Evolutionary conservation across 192 early-diverging fungal species (phyloP), one percentile per base, ranked within the genome.

Genomic region (Gryganskiella cystojenkinii): DNA sequence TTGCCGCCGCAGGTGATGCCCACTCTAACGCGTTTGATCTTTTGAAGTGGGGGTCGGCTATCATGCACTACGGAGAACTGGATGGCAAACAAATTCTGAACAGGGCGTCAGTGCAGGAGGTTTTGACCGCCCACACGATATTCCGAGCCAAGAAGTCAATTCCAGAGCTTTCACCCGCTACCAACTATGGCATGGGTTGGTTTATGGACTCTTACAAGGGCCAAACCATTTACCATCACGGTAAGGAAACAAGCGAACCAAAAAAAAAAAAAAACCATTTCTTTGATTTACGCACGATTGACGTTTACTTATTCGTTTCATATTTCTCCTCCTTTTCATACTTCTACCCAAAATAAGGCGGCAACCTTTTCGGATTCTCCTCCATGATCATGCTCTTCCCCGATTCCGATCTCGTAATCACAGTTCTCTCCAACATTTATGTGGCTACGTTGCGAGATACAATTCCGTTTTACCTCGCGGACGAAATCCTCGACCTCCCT

Each of bases 61-160:
- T 71, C 43, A 27, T 71, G 33, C 8, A 49, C 7, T 25, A 56
- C 19, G 70, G 70, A 1, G 24, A 54, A 20, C 10, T 43, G 0
- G 46, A 71, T 15, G 69, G 69, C 5, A 49, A 56, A n/a, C 69
- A 71, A 46, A 34, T 71, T 14, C 15, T 71, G 53, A 63, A 44
- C 46, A 62, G 57, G 51, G 35, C 45, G 0, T 43, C n/a, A 10
- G 8, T 64, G 3, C 19, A 27, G n/a, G 61, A 45, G 20, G 27
- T 25, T 7, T 24, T 64, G 13, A 71, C 37, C 6, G 22, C 61
- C 1, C 70, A 64, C 8, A 57, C 22, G 4, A 63, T 71, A 13
- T n/a, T 22, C 11, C 6, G 1, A 14, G 7, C 3, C 3, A 28
- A 37, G 3, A 0, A 3, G 8, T 31, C 11, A 1, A 9, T 22